Base-by-base conservation (phyloP, 2,329 filamentous ascomycete species). In the Stenocarpella maydis region DNA sequence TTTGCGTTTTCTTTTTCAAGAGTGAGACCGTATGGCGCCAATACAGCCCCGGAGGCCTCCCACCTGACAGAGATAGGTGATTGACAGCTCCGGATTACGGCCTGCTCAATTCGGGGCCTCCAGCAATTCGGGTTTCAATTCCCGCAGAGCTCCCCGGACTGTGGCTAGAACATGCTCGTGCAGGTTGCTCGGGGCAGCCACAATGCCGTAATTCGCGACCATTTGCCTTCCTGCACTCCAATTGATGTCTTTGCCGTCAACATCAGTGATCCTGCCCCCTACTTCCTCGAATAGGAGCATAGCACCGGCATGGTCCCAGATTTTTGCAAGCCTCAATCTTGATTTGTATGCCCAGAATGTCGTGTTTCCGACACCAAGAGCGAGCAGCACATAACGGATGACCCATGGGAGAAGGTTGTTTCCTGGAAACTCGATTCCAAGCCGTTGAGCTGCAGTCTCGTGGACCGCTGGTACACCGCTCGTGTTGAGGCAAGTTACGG, bases 251-350 rank as follows among this genome's bases (percentile, higher is more conserved):
- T 78, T 80, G 1, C 87, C 87, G 55, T 84, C 79, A 0, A 88
- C 80, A 71, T 89, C 87, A 0, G 86, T 88, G 63, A 89, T 80
- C 68, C 78, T 81, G 1, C 87, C 87, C 1, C 87, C 87, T 1
- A 84, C 80, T 74, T 89, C 87, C 70, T 87, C 83, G 52, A 87
- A 89, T 9, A 89, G 74, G 39, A 89, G 74, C 85, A 88, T 88
- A 0, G 86, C 87, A 2, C 87, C 87, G 0, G 87, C 86, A 68
- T 89, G 87, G 71, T 89, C 87, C 87, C 87, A 89, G 1, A 86
- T 80, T 77, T 89, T 89, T 12, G 82, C 87, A 14, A 79, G 79
- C 0, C 86, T 79, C 28, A 82, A 80, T 24, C 80, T 78, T 26
- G 78, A 76, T 71, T 82, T 84, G 78, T 89, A 89, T 12, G 87